phyloP scores from a whole-genome alignment of 1,284 basidiomycete genomes.

The Coniophora puteana region DNA sequence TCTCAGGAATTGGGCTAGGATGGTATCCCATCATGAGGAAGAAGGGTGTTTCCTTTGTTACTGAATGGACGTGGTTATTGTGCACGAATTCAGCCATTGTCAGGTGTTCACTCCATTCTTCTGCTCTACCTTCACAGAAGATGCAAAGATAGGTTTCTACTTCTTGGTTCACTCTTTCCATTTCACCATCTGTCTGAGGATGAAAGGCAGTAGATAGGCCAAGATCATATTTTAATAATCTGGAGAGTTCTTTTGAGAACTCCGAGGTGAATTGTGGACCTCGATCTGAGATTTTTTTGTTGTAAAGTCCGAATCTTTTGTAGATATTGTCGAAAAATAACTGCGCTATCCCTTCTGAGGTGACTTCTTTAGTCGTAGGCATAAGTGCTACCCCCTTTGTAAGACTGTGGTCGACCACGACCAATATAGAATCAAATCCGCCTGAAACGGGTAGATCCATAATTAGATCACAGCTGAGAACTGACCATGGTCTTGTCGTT shows the following conservation, averaged over 20 bases:
- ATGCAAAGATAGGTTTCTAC: slow-evolving; percentile 4
- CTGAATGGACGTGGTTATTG: not conserved
- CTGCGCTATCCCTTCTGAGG: too few species aligned
- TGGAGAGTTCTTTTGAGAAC: not conserved
- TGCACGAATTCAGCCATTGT: not conserved
- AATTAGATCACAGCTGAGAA: slow-evolving; percentile 14
- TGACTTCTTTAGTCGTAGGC: too few species aligned
- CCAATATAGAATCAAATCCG: slow-evolving; percentile 15
- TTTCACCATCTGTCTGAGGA: slow-evolving; percentile 4
- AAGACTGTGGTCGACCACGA: too few species aligned
- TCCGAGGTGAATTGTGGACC: not conserved
- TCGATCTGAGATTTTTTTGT: not conserved
- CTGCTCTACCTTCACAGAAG: slow-evolving; percentile 1
- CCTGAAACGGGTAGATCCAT: slow-evolving; percentile 6
- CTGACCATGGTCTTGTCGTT: slow-evolving; percentile 6
- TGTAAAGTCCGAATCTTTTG: not conserved
- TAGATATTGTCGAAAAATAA: not conserved
- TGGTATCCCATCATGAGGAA: not conserved
- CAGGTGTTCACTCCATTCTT: not conserved
- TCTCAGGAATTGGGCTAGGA: not conserved
- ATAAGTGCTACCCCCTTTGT: too few species aligned
- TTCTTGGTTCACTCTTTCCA: slow-evolving; percentile 5
- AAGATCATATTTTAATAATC: too few species aligned
- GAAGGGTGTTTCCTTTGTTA: not conserved
- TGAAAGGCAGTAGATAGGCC: not conserved